Percentiles rank a stretch among this genome's conserved stretches.
phyloP scores from a whole-genome alignment of 257 asterid genomes.

The Galeopsis tetrahit region DNA sequence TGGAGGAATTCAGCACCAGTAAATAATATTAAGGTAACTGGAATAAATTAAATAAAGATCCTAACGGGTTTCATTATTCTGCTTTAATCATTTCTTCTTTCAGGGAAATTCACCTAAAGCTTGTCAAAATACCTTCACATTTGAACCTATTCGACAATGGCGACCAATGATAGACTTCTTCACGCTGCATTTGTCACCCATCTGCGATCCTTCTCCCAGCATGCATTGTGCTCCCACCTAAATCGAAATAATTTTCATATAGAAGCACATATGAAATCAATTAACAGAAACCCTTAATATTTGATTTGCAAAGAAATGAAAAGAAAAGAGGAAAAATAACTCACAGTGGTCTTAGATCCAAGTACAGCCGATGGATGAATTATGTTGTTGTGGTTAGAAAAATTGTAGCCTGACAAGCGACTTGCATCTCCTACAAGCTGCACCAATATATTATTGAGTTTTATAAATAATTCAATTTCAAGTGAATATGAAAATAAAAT shows the following conservation, averaged over 20 bases:
- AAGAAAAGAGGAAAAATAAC: constrained; percentile 45
- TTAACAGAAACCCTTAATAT: neutral
- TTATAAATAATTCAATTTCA: neutral
- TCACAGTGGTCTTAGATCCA: constrained; percentile 94
- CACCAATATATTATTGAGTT: constrained; percentile 30
- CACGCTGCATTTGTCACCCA: constrained; percentile 98
- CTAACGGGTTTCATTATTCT: neutral
- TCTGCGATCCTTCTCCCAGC: constrained; percentile 91
- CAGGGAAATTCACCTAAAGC: constrained; percentile 8
- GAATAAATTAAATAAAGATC: neutral
- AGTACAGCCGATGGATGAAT: constrained; percentile 75
- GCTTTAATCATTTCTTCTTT: neutral
- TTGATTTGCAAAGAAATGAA: constrained; percentile 24
- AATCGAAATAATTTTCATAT: constrained; percentile 29
- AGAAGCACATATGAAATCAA: constrained; percentile 12
- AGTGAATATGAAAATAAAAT: constrained; percentile 6
- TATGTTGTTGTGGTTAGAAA: constrained; percentile 87
- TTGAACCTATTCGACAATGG: constrained; percentile 97
- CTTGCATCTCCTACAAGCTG: constrained; percentile 94
- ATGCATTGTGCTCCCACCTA: constrained; percentile 99
- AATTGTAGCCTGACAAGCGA: constrained; percentile 79
- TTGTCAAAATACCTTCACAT: constrained; percentile 74
- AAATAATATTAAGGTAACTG: constrained; percentile 4
- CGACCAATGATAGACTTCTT: constrained; percentile 96
- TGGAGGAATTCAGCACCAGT: constrained; percentile 33